These are phyloP conservation scores for Naganishia antarctica DNA, from an alignment of 768 basidiomycete genomes.

Conservation along the genomic window DNA sequence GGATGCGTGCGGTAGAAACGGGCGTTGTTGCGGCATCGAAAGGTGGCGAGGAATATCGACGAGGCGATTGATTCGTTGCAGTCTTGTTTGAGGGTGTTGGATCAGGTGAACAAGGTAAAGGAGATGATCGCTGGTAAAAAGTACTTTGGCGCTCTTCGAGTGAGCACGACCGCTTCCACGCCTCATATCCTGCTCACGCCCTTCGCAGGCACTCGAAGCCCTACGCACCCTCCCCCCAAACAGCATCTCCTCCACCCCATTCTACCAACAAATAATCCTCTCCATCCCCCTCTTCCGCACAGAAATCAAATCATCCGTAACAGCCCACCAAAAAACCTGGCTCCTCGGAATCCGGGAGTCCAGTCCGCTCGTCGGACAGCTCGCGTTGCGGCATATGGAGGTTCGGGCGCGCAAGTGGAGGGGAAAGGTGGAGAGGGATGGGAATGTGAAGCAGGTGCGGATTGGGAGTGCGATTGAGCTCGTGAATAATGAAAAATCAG, in stretches of 20 bases:
- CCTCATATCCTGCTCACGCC: neutral
- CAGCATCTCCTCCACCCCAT: conserved; percentile 82
- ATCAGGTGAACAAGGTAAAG: conserved; percentile 84
- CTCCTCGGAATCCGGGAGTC: conserved; percentile 87
- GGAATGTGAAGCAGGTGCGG: conserved; percentile 65
- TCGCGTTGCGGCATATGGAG: conserved; percentile 88
- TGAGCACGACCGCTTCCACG: conserved; percentile 52
- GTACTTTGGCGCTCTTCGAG: conserved; percentile 94
- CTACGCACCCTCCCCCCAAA: conserved; percentile 84
- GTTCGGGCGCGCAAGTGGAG: conserved; percentile 75
- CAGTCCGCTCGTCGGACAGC: conserved; percentile 74
- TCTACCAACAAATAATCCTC: conserved; percentile 84
- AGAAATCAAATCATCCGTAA: conserved; percentile 89
- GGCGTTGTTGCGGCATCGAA: conserved; percentile 77
- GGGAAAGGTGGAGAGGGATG: conserved; percentile 74
- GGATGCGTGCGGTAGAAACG: conserved; percentile 59
- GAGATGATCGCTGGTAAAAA: conserved; percentile 88
- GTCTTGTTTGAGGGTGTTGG: conserved; percentile 82
- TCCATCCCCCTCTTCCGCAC: conserved; percentile 83
- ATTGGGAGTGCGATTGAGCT: conserved; percentile 89
- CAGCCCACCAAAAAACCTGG: conserved; percentile 94
- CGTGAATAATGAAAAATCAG: conserved; percentile 86
- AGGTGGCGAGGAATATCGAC: conserved; percentile 88
- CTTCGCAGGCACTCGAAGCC: conserved; percentile 79
- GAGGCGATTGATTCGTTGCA: conserved; percentile 94